Conservation (phyloP, 208 protist species). For the Crithidia thermophila region DNA sequence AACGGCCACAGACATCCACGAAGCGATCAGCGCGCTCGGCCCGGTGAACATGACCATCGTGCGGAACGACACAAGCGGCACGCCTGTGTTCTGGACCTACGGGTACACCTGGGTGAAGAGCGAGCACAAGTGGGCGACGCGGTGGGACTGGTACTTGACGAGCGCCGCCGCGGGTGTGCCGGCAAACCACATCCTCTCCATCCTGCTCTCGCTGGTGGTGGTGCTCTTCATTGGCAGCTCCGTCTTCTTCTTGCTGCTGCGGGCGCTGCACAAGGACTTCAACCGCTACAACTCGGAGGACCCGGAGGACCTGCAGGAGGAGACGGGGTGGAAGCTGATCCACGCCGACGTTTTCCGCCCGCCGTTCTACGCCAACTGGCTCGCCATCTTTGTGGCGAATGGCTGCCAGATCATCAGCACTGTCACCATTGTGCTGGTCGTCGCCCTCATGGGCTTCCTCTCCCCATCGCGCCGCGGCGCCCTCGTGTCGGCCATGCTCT, state of each 20-base stretch:
- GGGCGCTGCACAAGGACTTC: slow-evolving; percentile 97
- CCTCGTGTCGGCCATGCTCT: slow-evolving; percentile 84
- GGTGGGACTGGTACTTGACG: slow-evolving; percentile 97
- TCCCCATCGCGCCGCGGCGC: slow-evolving; percentile 95
- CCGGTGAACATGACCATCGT: slow-evolving; percentile 42
- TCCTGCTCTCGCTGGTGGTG: slow-evolving; percentile 96
- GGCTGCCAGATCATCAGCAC: slow-evolving; percentile 96
- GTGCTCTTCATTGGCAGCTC: slow-evolving; percentile 87
- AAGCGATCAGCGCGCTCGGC: background rate
- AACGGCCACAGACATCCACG: background rate
- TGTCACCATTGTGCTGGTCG: slow-evolving; percentile 72
- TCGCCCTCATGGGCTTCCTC: slow-evolving; percentile 96
- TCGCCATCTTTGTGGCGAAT: slow-evolving; percentile 93
- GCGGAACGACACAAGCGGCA: slow-evolving; percentile 2
- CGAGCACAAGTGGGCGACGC: slow-evolving; percentile 94
- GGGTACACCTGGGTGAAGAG: slow-evolving; percentile 72
- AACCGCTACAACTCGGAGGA: slow-evolving; percentile 89
- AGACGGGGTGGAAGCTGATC: slow-evolving; percentile 97
- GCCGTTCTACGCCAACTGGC: slow-evolving; percentile 77
- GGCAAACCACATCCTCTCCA: slow-evolving; percentile 95
- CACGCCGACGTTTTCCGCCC: slow-evolving; percentile 97
- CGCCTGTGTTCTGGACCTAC: slow-evolving; percentile 81
- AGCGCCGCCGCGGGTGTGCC: slow-evolving; percentile 64
- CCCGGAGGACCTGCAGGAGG: slow-evolving; percentile 73
- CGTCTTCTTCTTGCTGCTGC: slow-evolving; percentile 95